A percentile compares a stretch with the other conserved stretches of the same genome.
phyloP scores from a whole-genome alignment of 140 eudicot genomes.

The Senecio squalidus region DNA sequence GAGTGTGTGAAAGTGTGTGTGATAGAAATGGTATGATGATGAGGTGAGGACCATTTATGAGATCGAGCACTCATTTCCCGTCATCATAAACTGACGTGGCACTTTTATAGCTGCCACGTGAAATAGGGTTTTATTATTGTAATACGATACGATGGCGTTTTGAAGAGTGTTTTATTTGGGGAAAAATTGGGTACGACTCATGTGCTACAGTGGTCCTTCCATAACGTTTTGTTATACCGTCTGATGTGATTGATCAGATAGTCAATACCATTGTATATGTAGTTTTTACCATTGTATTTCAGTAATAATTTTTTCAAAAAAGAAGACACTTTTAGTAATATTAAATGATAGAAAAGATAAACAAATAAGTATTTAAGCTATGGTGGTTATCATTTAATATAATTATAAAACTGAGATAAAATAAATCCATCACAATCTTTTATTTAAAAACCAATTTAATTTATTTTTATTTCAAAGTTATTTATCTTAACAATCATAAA shows the following conservation, averaged over 20 bases:
- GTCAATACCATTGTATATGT: neutral
- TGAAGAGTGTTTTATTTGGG: neutral
- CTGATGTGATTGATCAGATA: neutral
- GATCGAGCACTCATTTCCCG: slow-evolving; percentile 16
- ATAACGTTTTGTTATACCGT: neutral
- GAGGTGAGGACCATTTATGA: slow-evolving; percentile 28
- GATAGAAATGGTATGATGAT: slow-evolving; percentile 11
- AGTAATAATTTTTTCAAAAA: neutral
- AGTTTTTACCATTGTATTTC: neutral
- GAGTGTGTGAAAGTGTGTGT: neutral
- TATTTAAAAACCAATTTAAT: too few relatives aligned
- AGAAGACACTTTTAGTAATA: too few relatives aligned
- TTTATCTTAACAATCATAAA: too few relatives aligned
- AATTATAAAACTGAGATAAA: too few relatives aligned
- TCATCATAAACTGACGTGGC: slow-evolving; percentile 41
- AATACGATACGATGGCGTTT: slow-evolving; percentile 16
- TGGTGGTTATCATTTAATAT: too few relatives aligned
- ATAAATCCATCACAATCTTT: too few relatives aligned
- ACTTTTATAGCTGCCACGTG: slow-evolving; percentile 30
- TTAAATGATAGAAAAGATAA: too few relatives aligned
- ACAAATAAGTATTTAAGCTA: too few relatives aligned
- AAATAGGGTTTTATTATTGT: slow-evolving; percentile 10
- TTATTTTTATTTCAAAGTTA: too few relatives aligned
- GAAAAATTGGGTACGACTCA: neutral
- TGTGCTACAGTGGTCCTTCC: neutral